These are phyloP conservation scores for Microbotryomycetes sp. DNA, from an alignment of 1,284 basidiomycete species.

Conservation along the genomic window DNA sequence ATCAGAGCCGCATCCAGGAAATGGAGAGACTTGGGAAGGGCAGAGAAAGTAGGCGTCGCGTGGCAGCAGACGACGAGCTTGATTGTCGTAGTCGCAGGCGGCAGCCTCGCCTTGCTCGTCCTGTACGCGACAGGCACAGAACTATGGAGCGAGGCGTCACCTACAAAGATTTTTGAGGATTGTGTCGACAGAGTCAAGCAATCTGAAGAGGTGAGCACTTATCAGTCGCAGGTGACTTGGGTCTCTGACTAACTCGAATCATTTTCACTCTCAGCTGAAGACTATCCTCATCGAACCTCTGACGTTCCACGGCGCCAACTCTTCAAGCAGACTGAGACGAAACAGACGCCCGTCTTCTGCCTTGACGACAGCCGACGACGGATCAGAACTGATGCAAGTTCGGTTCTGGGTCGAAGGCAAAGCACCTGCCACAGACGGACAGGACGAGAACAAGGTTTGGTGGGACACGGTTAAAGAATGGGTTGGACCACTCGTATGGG, in stretches of 20 bases:
- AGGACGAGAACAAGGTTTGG: constrained; percentile 6
- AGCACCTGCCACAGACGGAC: background rate
- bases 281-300: constrained; percentile 17
- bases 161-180: constrained; percentile 31
- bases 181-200: constrained; percentile 19
- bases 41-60: constrained; percentile 1
- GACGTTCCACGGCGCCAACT: constrained; percentile 22
- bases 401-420: constrained; percentile 23
- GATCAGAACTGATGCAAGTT: constrained; percentile 22
- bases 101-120: constrained; percentile 8
- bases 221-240: background rate
- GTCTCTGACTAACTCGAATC: background rate
- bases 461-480: constrained; percentile 23
- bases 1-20: constrained; percentile 2
- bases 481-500: constrained; percentile 23
- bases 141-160: constrained; percentile 17
- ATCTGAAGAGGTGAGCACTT: constrained; percentile 10
- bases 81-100: constrained; percentile 24
- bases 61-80: constrained; percentile 12
- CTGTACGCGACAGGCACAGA: constrained; percentile 21
- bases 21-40: constrained; percentile 2
- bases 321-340: constrained; percentile 13
- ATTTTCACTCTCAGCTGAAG: background rate
- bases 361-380: constrained; percentile 15
- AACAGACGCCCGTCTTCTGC: constrained; percentile 19